Evolutionary conservation across 140 eudicot genomes (phyloP).

Genomic region (Cichorium intybus): DNA sequence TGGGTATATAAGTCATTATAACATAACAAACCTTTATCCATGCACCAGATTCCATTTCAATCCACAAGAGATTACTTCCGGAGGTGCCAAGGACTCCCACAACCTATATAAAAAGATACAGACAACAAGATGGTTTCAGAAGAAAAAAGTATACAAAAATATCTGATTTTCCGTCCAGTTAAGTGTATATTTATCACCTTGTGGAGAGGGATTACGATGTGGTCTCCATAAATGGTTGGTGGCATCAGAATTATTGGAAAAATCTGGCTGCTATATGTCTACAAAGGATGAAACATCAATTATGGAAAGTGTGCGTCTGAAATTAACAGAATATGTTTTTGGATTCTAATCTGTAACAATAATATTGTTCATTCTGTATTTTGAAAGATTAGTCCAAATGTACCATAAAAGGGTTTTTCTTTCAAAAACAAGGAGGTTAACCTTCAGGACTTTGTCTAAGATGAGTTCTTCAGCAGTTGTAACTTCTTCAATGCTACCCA

Average conservation of each 20-base stretch:
- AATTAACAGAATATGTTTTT: not conserved
- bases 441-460: conserved; percentile 18
- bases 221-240: not conserved
- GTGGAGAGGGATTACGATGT: not conserved
- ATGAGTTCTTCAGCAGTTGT: conserved; percentile 29
- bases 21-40: conserved; percentile 12
- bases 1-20: too few relatives aligned
- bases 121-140: not conserved
- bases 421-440: too few relatives aligned
- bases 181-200: not conserved
- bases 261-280: not conserved
- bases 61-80: not conserved
- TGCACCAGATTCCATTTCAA: conserved; percentile 14
- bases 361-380: too few relatives aligned
- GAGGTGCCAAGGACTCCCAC: not conserved
- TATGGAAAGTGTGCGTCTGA: not conserved
- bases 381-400: too few relatives aligned
- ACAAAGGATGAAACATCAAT: not conserved
- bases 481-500: conserved; percentile 24
- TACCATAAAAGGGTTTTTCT: too few relatives aligned
- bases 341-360: too few relatives aligned
- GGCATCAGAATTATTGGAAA: conserved; percentile 14
- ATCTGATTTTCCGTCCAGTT: not conserved
- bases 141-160: not conserved
- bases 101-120: not conserved